These are phyloP conservation scores for Silene vulgaris DNA, from an alignment of 179 eudicot genomes.

Conservation along the genomic window DNA sequence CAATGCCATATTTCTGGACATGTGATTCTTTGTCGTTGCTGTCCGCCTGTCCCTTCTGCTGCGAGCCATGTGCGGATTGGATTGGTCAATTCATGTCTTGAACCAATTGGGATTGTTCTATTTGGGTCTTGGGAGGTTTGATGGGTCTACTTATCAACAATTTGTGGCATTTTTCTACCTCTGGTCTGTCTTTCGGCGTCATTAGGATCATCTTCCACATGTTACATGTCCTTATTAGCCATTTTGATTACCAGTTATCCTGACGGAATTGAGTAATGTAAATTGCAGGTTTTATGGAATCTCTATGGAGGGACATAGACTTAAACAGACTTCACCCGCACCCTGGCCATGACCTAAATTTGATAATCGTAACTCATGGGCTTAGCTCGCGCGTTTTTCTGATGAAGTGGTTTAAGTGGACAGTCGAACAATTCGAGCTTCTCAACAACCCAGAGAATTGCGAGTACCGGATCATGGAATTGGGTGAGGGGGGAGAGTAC, in stretches of 20 bases:
- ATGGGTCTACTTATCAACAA: too few relatives aligned
- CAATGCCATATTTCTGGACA: too few relatives aligned
- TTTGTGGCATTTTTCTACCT: too few relatives aligned
- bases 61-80: too few relatives aligned
- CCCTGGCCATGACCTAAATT: conserved; percentile 45
- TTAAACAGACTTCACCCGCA: conserved; percentile 46
- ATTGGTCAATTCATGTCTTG: too few relatives aligned
- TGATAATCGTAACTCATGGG: conserved; percentile 51
- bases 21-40: too few relatives aligned
- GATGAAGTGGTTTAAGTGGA: conserved; percentile 71
- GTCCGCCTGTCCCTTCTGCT: too few relatives aligned
- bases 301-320: conserved; percentile 69
- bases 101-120: too few relatives aligned
- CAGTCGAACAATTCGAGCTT: conserved; percentile 55
- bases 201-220: neutral
- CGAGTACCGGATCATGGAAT: conserved; percentile 50
- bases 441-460: conserved; percentile 47
- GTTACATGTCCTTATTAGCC: neutral
- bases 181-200: neutral
- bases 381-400: conserved; percentile 50
- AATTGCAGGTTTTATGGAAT: conserved; percentile 60
- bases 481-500: conserved; percentile 61
- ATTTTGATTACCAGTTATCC: conserved; percentile 4
- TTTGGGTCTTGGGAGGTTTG: too few relatives aligned
- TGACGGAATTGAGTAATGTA: neutral